Percentiles rank a stretch among this genome's conserved stretches.
Evolutionary conservation across 1,284 basidiomycete species (phyloP).

Genomic region (Moniliella sp.): DNA sequence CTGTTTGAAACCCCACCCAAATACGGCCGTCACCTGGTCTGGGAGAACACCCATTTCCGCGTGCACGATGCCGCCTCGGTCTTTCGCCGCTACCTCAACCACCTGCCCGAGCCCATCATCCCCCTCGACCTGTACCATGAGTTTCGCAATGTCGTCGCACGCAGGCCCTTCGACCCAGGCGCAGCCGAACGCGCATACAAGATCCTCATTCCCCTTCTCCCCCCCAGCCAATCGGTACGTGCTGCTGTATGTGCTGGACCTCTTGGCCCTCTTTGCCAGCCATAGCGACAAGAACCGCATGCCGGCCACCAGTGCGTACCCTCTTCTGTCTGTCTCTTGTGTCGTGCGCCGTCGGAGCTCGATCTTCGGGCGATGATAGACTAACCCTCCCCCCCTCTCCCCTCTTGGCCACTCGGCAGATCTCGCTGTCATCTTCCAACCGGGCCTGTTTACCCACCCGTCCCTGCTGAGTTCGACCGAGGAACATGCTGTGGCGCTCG

Average conservation of each 20-base stretch:
- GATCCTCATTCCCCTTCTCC: constrained; percentile 55
- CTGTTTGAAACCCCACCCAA: constrained; percentile 71
- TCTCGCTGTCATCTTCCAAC: constrained; percentile 32
- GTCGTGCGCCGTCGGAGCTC: no score
- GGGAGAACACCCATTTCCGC: constrained; percentile 53
- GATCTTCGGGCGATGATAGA: not conserved
- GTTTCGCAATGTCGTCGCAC: constrained; percentile 53
- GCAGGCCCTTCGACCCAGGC: constrained; percentile 13
- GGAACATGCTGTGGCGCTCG: constrained; percentile 67
- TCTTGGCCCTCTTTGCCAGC: constrained; percentile 76
- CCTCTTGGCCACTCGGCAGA: constrained; percentile 6
- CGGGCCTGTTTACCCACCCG: constrained; percentile 52
- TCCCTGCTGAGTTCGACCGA: constrained; percentile 39
- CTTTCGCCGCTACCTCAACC: constrained; percentile 78
- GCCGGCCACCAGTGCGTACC: constrained; percentile 63
- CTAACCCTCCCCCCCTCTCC: not conserved
- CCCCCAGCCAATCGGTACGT: constrained; percentile 77
- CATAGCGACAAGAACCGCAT: constrained; percentile 80
- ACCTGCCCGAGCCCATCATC: constrained; percentile 84
- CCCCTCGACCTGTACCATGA: constrained; percentile 65
- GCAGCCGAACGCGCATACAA: constrained; percentile 43
- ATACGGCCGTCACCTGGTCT: constrained; percentile 82
- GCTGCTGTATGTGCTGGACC: constrained; percentile 79
- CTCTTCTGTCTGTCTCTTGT: constrained; percentile 1
- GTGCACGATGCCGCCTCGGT: constrained; percentile 91